phyloP scores from a whole-genome alignment of 2,329 filamentous ascomycete species.

The Xenoacremonium recifei region DNA sequence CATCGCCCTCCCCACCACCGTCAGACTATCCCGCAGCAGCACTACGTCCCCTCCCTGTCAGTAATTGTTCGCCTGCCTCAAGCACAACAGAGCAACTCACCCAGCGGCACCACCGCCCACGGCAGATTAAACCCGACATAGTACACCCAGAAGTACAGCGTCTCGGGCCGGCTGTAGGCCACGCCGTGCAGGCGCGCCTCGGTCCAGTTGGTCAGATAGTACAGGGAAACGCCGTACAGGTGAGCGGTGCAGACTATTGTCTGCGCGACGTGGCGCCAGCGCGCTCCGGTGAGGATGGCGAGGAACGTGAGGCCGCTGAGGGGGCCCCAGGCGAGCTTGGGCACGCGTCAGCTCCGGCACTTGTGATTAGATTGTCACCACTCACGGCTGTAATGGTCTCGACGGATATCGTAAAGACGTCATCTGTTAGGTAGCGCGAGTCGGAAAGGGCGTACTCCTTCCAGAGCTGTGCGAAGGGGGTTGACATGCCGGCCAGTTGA shows the following conservation, averaged over 20 bases:
- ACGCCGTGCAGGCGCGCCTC: constrained; percentile 45
- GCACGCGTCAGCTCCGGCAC: constrained; percentile 1
- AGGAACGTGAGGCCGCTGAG: constrained; percentile 50
- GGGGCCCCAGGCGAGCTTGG: constrained; percentile 56
- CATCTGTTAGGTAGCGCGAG: constrained; percentile 79
- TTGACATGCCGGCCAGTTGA: constrained; percentile 64
- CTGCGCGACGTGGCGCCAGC: constrained; percentile 51
- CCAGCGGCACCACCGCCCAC: constrained; percentile 56
- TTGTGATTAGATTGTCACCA: too few relatives aligned
- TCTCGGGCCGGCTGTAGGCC: constrained; percentile 57
- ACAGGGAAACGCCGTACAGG: constrained; percentile 61
- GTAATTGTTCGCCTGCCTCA: too few relatives aligned
- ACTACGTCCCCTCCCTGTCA: constrained; percentile 15
- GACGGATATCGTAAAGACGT: constrained; percentile 83
- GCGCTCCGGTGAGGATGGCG: constrained; percentile 42
- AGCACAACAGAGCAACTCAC: constrained; percentile 38
- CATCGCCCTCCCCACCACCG: constrained; percentile 27
- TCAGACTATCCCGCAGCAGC: constrained; percentile 32
- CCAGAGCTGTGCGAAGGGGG: constrained; percentile 82
- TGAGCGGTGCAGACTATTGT: constrained; percentile 51
- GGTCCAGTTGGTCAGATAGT: constrained; percentile 57
- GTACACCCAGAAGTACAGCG: constrained; percentile 62
- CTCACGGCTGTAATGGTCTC: constrained; percentile 78
- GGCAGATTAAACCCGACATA: constrained; percentile 60
- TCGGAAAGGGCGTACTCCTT: constrained; percentile 89